Base-by-base conservation (phyloP, 169 alveolate species). In the Plasmodium adleri region DNA sequence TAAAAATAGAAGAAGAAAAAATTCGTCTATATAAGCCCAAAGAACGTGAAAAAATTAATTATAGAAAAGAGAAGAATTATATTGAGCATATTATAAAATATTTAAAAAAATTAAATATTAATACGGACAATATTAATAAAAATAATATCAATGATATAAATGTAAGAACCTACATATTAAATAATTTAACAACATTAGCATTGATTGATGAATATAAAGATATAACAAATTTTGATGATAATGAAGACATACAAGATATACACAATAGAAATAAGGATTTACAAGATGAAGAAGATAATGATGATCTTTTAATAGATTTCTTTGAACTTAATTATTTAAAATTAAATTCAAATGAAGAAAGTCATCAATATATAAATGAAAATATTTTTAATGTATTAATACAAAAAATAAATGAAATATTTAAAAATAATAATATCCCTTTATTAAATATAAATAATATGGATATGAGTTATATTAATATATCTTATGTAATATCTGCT, bases 11-110 rank as follows among this genome's bases (percentile, higher is more conserved):
- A 68, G 90, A 80, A 26, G 90, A 80, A 64, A 80, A 80, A 80
- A 80, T 80, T 39, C 72, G 90, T 3, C 15, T 80, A 26, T 80
- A 80, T 32, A 80, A 80, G 26, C 90, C 90, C 10, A 80, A 67
- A 60, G 90, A 80, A n/a, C 67, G 90, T 24, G 90, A 80, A 80
- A 80, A 80, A 80, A 50, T 80, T n/a, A 80, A 80, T 71, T 80
- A 80, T 50, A 68, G 22, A 17, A 80, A 62, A 22, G 90, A 80
- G 15, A 80, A 62, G 50, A 80, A 80, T 50, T 80, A 80, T 72
- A 56, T 62, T 45, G 90, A 80, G 17, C 90, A 80, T 49, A 80
- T 80, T n/a, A 22, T 80, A 62, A 80, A 80, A 68, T 80, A 80
- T 47, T 49, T 80, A 52, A 80, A 80, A 49, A 80, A 80, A 24